A percentile compares a stretch with the other conserved stretches of the same genome.
phyloP scores from a whole-genome alignment of 2,329 filamentous ascomycete genomes.

The Zymoseptoria brevis region DNA sequence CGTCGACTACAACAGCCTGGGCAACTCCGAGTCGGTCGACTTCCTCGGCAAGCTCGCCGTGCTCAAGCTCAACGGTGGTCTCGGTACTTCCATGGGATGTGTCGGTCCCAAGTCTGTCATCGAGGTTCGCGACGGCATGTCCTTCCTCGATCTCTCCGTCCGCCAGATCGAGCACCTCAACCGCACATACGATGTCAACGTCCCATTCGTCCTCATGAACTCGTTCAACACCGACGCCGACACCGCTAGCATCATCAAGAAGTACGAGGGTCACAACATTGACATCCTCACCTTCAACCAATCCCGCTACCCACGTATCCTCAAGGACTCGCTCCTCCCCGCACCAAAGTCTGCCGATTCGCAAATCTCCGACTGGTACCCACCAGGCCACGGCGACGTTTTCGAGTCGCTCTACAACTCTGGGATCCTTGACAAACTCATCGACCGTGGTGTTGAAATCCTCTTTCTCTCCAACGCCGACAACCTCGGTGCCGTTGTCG shows the following conservation, averaged over 20 bases:
- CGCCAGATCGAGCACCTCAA: conserved; percentile 99
- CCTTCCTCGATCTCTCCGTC: conserved; percentile 96
- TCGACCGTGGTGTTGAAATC: conserved; percentile 91
- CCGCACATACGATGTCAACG: conserved; percentile 93
- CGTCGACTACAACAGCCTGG: conserved; percentile 84
- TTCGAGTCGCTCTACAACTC: conserved; percentile 99
- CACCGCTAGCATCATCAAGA: conserved; percentile 99
- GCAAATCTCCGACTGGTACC: conserved; percentile 93
- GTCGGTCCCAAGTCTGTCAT: conserved; percentile 99
- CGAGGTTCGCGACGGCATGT: conserved; percentile 99
- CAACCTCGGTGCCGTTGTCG: conserved; percentile 95
- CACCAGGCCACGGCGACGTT: conserved; percentile 96
- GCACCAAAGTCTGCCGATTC: conserved; percentile 86
- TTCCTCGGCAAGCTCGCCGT: conserved; percentile 97
- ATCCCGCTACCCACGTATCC: conserved; percentile 93
- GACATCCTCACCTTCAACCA: conserved; percentile 99
- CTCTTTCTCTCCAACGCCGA: conserved; percentile 99
- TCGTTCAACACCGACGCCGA: conserved; percentile 99
- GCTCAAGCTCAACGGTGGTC: conserved; percentile 97
- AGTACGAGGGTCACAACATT: conserved; percentile 99
- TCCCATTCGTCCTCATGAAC: conserved; percentile 99
- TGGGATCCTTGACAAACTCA: conserved; percentile 90
- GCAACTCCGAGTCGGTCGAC: conserved; percentile 81
- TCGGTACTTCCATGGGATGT: conserved; percentile 99
- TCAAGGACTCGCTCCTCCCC: conserved; percentile 95